phyloP scores from a whole-genome alignment of 2,329 filamentous ascomycete species.

The Diaporthe capsici region DNA sequence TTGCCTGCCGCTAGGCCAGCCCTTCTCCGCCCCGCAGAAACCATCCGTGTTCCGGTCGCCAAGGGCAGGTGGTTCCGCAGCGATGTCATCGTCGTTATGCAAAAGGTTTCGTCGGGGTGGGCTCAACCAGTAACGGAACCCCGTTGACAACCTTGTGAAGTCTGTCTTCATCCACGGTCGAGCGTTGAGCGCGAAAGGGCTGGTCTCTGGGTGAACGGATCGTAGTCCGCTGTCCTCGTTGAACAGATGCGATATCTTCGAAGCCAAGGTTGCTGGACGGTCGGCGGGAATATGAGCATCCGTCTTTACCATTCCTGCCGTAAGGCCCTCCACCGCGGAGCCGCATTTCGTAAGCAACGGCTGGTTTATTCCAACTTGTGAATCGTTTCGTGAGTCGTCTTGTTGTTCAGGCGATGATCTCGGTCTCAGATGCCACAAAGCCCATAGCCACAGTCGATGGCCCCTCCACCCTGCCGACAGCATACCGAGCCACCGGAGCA shows the following conservation, averaged over 20 bases:
- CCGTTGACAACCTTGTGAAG: not conserved
- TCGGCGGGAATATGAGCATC: too few species aligned
- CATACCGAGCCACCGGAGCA: constrained; percentile 42
- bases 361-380: not conserved
- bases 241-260: not conserved
- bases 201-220: not conserved
- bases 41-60: not conserved
- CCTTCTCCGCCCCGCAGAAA: not conserved
- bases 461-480: constrained; percentile 29
- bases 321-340: not conserved
- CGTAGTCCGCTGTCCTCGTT: not conserved
- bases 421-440: constrained; percentile 47
- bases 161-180: not conserved
- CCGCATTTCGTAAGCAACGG: not conserved
- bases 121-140: not conserved
- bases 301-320: not conserved
- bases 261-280: not conserved
- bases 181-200: not conserved
- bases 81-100: constrained; percentile 4
- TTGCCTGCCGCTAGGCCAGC: constrained; percentile 15
- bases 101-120: not conserved
- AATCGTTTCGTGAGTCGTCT: not conserved
- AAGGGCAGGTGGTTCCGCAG: not conserved
- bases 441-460: constrained; percentile 36
- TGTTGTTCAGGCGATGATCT: too few species aligned